Evolutionary conservation across 2,329 filamentous ascomycete species (phyloP).

Genomic region (Neofusicoccum sp.): DNA sequence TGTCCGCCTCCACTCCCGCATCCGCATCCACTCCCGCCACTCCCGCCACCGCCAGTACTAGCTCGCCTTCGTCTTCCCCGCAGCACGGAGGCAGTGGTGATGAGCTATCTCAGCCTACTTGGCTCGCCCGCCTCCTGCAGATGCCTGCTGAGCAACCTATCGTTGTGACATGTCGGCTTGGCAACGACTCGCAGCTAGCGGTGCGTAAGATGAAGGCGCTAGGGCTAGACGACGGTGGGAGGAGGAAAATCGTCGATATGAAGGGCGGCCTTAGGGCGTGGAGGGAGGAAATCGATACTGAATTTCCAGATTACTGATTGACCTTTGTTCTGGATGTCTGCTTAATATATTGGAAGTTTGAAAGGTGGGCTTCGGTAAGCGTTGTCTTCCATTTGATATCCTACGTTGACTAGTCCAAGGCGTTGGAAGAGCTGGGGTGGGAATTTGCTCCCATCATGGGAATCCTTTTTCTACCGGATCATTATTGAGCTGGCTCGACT

Average conservation of each 20-base stretch:
- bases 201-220: slow-evolving; percentile 64
- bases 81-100: neutral
- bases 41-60: neutral
- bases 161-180: slow-evolving; percentile 70
- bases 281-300: slow-evolving; percentile 64
- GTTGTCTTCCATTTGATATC: neutral
- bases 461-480: too few species aligned
- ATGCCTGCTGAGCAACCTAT: slow-evolving; percentile 53
- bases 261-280: slow-evolving; percentile 70
- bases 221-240: slow-evolving; percentile 46
- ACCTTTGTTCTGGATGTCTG: too few species aligned
- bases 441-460: too few species aligned
- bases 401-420: neutral
- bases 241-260: slow-evolving; percentile 67
- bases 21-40: slow-evolving; percentile 2
- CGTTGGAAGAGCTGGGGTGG: neutral
- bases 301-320: slow-evolving; percentile 57
- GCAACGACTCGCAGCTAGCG: slow-evolving; percentile 75
- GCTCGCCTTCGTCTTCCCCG: neutral
- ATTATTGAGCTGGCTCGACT: neutral
- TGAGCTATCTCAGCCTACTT: slow-evolving; percentile 23
- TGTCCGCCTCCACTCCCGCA: neutral
- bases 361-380: neutral
- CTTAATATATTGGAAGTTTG: neutral
- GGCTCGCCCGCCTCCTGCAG: slow-evolving; percentile 30